Conservation (phyloP, 805 yeast genomes). For the Cyberlindnera meyerae region DNA sequence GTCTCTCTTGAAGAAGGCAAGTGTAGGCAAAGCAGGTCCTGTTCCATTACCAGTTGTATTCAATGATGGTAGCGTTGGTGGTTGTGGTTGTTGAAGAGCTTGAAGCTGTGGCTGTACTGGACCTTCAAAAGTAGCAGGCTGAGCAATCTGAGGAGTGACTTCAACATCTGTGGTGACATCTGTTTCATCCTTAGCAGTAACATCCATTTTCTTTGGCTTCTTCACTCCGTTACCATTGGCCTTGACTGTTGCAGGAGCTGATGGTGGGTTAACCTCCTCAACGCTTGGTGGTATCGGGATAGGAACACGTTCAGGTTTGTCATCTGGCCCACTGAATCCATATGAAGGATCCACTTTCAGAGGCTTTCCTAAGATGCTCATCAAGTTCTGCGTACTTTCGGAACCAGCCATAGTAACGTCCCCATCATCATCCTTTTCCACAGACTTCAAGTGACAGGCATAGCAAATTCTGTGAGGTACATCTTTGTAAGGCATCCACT, state of each 20-base stretch:
- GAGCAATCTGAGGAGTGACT: conserved; percentile 2
- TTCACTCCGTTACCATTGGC: too few species aligned
- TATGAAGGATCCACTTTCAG: conserved; percentile 1
- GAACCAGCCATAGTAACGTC: conserved; percentile 2
- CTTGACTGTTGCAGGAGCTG: too few species aligned
- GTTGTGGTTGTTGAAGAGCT: too few species aligned
- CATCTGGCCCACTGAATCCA: conserved; percentile 3
- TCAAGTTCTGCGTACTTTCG: too few species aligned
- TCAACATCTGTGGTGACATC: conserved; percentile 7
- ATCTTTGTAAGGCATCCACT: conserved; percentile 8
- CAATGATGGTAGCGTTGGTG: too few species aligned
- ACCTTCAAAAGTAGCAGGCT: conserved; percentile 1
- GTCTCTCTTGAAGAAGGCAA: too few species aligned
- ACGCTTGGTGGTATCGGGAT: neutral
- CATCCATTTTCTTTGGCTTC: too few species aligned
- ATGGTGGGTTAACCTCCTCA: neutral
- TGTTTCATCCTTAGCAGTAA: too few species aligned
- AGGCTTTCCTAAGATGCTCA: conserved; percentile 2
- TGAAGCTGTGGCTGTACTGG: neutral
- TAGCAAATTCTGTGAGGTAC: conserved; percentile 11
- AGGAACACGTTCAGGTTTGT: conserved; percentile 1
- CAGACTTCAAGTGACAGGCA: conserved; percentile 6
- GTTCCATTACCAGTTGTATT: too few species aligned
- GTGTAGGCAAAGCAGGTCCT: too few species aligned
- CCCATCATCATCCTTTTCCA: conserved; percentile 1